A percentile compares a stretch with the other conserved stretches of the same genome.
Conservation (phyloP, 2,329 filamentous ascomycete species). For the Fusarium sp. region DNA sequence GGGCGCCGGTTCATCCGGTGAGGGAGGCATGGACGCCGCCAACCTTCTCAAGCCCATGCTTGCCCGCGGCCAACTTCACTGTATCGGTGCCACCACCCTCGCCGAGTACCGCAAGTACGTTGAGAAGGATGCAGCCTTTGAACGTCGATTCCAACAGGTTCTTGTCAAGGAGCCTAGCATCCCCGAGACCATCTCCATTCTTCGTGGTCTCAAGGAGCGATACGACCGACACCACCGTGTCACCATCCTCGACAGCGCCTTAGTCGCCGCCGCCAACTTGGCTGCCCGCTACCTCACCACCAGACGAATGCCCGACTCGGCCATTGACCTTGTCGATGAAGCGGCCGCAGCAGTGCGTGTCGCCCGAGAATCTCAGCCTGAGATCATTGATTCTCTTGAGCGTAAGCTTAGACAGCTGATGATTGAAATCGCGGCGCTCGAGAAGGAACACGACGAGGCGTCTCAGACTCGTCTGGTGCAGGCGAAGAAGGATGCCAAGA, state of each 20-base stretch:
- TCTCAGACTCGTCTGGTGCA: slow-evolving; percentile 85
- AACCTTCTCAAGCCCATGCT: slow-evolving; percentile 99
- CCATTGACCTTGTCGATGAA: slow-evolving; percentile 96
- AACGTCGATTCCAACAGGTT: slow-evolving; percentile 98
- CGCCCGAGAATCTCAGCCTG: slow-evolving; percentile 94
- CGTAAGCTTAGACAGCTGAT: slow-evolving; percentile 89
- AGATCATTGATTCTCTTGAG: slow-evolving; percentile 94
- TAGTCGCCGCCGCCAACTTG: slow-evolving; percentile 90
- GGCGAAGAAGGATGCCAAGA: slow-evolving; percentile 91
- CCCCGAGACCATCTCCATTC: slow-evolving; percentile 92
- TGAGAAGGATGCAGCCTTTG: slow-evolving; percentile 97
- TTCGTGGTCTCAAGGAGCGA: slow-evolving; percentile 97
- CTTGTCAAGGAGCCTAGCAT: slow-evolving; percentile 94
- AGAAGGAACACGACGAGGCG: slow-evolving; percentile 93
- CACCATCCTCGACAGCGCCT: slow-evolving; percentile 92
- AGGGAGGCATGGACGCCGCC: slow-evolving; percentile 98
- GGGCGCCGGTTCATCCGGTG: slow-evolving; percentile 93
- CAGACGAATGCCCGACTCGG: slow-evolving; percentile 92
- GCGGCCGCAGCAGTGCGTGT: slow-evolving; percentile 97
- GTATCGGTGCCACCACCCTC: slow-evolving; percentile 95
- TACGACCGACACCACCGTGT: slow-evolving; percentile 99
- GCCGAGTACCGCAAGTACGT: slow-evolving; percentile 98
- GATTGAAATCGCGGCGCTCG: slow-evolving; percentile 96
- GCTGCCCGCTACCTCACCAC: slow-evolving; percentile 94
- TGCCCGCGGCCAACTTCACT: slow-evolving; percentile 95